phyloP scores from a whole-genome alignment of 306 rosid species.

The Acacia confusa region DNA sequence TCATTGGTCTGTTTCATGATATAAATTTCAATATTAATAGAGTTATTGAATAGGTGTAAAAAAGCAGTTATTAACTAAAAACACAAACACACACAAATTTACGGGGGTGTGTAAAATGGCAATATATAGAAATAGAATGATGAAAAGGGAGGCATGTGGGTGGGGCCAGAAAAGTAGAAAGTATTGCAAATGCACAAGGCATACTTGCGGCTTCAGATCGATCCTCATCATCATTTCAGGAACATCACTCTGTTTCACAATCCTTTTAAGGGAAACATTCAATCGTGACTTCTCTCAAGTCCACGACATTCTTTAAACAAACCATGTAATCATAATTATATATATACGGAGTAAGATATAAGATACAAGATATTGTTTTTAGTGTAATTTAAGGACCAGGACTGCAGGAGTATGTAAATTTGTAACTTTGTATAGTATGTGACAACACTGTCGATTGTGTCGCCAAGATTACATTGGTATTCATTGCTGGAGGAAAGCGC shows the following conservation, averaged over 20 bases:
- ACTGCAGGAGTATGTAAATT: background rate
- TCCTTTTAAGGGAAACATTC: background rate
- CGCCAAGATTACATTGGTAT: background rate
- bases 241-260: background rate
- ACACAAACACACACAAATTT: background rate
- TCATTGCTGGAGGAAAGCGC: background rate
- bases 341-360: rapidly evolving
- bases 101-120: background rate
- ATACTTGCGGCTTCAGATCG: background rate
- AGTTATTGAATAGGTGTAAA: background rate
- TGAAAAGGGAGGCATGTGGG: background rate
- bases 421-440: background rate
- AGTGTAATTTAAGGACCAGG: too few species aligned
- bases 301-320: background rate
- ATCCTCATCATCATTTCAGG: background rate
- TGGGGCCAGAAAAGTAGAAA: background rate
- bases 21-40: background rate
- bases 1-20: background rate
- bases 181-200: too few species aligned
- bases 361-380: too few species aligned
- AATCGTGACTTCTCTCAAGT: background rate
- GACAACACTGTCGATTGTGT: slow-evolving; percentile 2
- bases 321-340: background rate
- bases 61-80: background rate
- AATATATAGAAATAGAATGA: background rate